Percentiles rank a stretch among this genome's conserved stretches.
These are phyloP conservation scores for Rhypophila decipiens DNA, from an alignment of 495 filamentous ascomycete species.

Conservation along the genomic window DNA sequence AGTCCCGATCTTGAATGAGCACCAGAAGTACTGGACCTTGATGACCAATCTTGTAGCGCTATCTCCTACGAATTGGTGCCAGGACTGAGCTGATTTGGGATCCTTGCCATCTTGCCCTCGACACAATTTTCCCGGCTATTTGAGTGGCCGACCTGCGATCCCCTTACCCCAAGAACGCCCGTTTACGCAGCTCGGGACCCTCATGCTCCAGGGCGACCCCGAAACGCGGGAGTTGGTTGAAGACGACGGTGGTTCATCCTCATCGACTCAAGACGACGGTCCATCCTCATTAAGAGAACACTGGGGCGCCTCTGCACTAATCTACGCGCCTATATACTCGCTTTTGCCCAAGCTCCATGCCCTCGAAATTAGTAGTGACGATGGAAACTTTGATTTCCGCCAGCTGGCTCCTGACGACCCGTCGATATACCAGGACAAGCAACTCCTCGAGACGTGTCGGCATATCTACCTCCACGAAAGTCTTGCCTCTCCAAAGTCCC, in stretches of 20 bases:
- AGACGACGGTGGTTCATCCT: too few species aligned
- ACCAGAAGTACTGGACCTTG: conserved; percentile 21
- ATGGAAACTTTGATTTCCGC: conserved; percentile 17
- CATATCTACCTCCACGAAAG: conserved; percentile 28
- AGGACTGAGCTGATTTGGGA: too few species aligned
- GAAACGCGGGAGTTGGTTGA: conserved; percentile 17
- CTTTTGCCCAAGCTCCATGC: conserved; percentile 19
- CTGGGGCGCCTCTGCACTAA: conserved; percentile 15
- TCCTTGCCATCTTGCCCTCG: too few species aligned
- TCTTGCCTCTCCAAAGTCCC: conserved; percentile 16
- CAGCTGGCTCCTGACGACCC: conserved; percentile 3
- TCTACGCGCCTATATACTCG: conserved; percentile 13
- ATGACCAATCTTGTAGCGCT: too few species aligned
- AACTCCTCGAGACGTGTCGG: not conserved
- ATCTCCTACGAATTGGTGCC: too few species aligned
- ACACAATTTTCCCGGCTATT: too few species aligned
- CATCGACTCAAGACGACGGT: too few species aligned
- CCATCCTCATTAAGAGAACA: conserved; percentile 16
- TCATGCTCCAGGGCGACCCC: conserved; percentile 20
- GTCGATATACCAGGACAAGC: conserved; percentile 10
- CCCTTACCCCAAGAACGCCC: not conserved
- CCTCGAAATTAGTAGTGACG: conserved; percentile 24
- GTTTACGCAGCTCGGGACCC: conserved; percentile 9
- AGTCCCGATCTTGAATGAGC: conserved; percentile 21
- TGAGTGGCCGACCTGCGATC: too few species aligned